These are phyloP conservation scores for Platanus orientalis DNA, from an alignment of 164 flowering plant genomes.

Conservation along the genomic window DNA sequence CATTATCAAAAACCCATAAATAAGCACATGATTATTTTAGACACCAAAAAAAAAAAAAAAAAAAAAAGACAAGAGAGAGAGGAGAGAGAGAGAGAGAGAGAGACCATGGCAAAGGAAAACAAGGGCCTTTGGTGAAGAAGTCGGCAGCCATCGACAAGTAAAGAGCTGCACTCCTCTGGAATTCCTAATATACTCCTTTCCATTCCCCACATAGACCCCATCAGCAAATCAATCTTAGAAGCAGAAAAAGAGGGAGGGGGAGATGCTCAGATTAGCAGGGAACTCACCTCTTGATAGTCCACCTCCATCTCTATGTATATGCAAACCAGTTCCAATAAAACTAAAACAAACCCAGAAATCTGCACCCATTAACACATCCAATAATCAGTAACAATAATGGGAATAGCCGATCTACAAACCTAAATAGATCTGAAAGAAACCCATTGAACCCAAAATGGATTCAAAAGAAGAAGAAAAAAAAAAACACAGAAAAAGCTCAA, in stretches of 20 bases:
- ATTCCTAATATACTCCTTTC: slow-evolving; percentile 65
- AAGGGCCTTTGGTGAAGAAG: slow-evolving; percentile 73
- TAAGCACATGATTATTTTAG: neutral
- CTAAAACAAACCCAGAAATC: too few species aligned
- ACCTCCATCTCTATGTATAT: too few species aligned
- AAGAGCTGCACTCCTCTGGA: slow-evolving; percentile 84
- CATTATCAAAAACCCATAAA: slow-evolving; percentile 22
- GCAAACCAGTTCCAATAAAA: too few species aligned
- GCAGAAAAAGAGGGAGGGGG: neutral
- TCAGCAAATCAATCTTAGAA: neutral
- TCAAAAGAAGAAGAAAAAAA: too few species aligned
- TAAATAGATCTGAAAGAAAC: too few species aligned
- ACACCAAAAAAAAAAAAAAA: neutral
- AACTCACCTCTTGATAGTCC: too few species aligned
- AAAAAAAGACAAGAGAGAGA: slow-evolving; percentile 1
- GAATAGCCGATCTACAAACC: too few species aligned
- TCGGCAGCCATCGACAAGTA: slow-evolving; percentile 91
- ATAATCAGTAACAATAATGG: too few species aligned
- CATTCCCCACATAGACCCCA: neutral
- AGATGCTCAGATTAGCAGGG: neutral
- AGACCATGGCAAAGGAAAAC: slow-evolving; percentile 93
- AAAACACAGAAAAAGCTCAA: too few species aligned
- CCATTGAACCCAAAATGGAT: too few species aligned
- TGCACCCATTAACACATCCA: too few species aligned
- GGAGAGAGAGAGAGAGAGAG: slow-evolving; percentile 19